Evolutionary conservation across 805 yeast genomes (phyloP).

Genomic region (Wickerhamomyces ciferrii): DNA sequence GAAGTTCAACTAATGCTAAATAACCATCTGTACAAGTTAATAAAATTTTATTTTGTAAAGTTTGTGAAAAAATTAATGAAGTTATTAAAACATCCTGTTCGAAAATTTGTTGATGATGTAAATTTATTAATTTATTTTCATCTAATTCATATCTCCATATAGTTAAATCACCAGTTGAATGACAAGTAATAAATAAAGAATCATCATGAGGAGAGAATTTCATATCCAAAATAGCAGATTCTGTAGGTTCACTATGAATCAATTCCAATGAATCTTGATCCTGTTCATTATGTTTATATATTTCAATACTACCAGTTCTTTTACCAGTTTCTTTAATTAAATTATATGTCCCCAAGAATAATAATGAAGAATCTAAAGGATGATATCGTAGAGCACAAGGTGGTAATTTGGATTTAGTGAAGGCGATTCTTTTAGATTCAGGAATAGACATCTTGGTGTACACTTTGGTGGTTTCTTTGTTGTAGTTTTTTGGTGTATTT

Average conservation of each 20-base stretch:
- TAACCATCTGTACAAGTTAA: slow-evolving; percentile 71
- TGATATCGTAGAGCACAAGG: slow-evolving; percentile 77
- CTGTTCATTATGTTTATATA: slow-evolving; percentile 20
- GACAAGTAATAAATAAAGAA: slow-evolving; percentile 51
- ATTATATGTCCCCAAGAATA: slow-evolving; percentile 78
- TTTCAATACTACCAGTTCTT: slow-evolving; percentile 61
- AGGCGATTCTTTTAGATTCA: slow-evolving; percentile 13
- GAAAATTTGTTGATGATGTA: slow-evolving; percentile 38
- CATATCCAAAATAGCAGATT: slow-evolving; percentile 72
- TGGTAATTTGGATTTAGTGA: slow-evolving; percentile 51
- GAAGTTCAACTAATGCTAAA: slow-evolving; percentile 37
- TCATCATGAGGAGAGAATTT: slow-evolving; percentile 57
- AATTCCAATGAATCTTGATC: slow-evolving; percentile 16
- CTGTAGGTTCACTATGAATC: slow-evolving; percentile 28
- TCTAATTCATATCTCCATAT: slow-evolving; percentile 56
- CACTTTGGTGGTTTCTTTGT: background rate
- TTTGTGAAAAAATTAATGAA: slow-evolving; percentile 54
- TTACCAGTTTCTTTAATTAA: slow-evolving; percentile 52
- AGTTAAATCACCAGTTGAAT: slow-evolving; percentile 72
- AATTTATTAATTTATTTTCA: slow-evolving; percentile 3
- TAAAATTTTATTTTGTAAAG: slow-evolving; percentile 29
- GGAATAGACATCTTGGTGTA: too few relatives aligned
- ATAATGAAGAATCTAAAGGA: slow-evolving; percentile 38
- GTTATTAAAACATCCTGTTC: slow-evolving; percentile 53
- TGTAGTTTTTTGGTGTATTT: background rate